Evolutionary conservation across 176 grass and related monocot species (phyloP).

Genomic region (Aegilops sharonensis): DNA sequence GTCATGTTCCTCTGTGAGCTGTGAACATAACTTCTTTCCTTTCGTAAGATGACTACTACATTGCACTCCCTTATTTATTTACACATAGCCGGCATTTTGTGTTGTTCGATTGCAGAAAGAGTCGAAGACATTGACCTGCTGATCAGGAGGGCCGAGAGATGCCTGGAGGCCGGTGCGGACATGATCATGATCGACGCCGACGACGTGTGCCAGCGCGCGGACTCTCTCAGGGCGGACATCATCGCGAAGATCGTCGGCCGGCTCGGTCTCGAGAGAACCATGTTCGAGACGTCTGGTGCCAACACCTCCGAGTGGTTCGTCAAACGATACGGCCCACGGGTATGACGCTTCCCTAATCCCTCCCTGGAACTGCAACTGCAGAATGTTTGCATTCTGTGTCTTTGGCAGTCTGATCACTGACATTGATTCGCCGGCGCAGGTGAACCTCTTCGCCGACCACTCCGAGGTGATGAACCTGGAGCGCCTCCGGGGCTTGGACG

Average conservation of each 20-base stretch:
- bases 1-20: not conserved
- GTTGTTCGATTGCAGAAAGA: constrained; percentile 35
- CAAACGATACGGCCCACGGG: constrained; percentile 76
- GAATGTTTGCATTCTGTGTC: not conserved
- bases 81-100: not conserved
- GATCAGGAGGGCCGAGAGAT: constrained; percentile 86
- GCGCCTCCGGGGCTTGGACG: constrained; percentile 47
- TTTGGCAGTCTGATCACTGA: too few species aligned
- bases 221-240: constrained; percentile 60
- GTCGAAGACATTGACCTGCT: constrained; percentile 83
- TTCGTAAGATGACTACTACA: not conserved
- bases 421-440: constrained; percentile 25
- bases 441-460: constrained; percentile 81
- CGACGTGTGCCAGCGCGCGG: constrained; percentile 55
- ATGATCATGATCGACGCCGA: constrained; percentile 89
- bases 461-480: constrained; percentile 86
- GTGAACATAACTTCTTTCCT: not conserved
- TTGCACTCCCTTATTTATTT: not conserved
- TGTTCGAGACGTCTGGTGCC: constrained; percentile 71
- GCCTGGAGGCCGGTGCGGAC: constrained; percentile 81
- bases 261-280: constrained; percentile 79
- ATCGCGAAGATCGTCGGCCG: constrained; percentile 76
- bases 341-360: not conserved
- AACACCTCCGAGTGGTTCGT: constrained; percentile 84
- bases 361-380: not conserved